Conservation (phyloP, 768 basidiomycete genomes). For the Austroboletus festivus region DNA sequence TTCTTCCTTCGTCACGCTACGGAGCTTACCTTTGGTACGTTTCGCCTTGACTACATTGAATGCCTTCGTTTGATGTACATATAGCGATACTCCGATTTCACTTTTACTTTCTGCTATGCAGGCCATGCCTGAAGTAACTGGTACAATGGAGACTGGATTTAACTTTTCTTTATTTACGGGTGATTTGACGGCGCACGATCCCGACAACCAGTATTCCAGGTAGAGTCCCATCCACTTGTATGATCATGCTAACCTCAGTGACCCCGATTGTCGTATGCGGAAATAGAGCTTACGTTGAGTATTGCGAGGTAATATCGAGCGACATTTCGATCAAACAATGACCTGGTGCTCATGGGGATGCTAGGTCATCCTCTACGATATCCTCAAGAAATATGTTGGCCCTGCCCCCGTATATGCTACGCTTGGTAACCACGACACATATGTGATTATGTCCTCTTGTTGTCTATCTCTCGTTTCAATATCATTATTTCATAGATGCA, state of each 20-base stretch:
- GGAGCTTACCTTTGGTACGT: conserved; percentile 38
- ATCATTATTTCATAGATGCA: conserved; percentile 8
- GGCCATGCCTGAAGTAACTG: conserved; percentile 63
- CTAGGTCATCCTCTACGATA: conserved; percentile 57
- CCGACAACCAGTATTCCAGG: conserved; percentile 63
- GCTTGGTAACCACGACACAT: conserved; percentile 73
- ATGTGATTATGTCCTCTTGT: conserved; percentile 35
- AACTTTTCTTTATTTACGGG: conserved; percentile 69
- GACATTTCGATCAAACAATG: background rate
- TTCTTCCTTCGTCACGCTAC: conserved; percentile 60
- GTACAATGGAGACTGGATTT: conserved; percentile 57
- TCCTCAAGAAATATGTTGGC: conserved; percentile 56
- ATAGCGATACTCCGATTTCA: conserved; percentile 58
- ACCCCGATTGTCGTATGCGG: conserved; percentile 2
- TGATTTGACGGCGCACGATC: conserved; percentile 70
- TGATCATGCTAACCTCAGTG: too few species aligned
- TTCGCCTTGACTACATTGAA: background rate
- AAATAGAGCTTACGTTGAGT: conserved; percentile 52
- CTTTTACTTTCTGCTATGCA: conserved; percentile 56
- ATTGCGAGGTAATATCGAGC: conserved; percentile 47
- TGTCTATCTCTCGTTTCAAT: background rate
- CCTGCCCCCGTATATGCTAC: conserved; percentile 66
- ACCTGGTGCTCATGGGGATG: background rate
- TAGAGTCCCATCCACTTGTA: conserved; percentile 15
- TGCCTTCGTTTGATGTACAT: too few species aligned